Evolutionary conservation across 2,329 filamentous ascomycete species (phyloP), one percentile per base, ranked within the genome.

Genomic region (Lachnellula suecica): DNA sequence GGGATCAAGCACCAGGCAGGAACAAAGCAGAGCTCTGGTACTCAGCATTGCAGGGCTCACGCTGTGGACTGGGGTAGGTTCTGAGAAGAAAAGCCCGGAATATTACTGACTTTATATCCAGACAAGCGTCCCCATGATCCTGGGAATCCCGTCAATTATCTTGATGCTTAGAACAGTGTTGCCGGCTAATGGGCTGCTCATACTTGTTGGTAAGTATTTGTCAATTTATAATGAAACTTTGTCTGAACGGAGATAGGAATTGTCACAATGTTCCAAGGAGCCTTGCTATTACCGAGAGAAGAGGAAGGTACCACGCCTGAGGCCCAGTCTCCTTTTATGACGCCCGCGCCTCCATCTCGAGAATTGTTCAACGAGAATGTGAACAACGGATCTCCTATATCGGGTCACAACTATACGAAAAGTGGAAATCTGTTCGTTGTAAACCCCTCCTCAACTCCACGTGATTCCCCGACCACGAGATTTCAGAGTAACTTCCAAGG

Each of bases 91-190:
- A 11, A 22, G 3, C 1, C 35, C 17, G 5, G 23, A 13, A n/a
- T 13, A n/a, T 22, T 50, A 25, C 63, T 65, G 34, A 66, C 43
- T 9, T 9, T 13, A 22, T 4, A 38, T 44, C 3, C 38, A 66
- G 61, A 60, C 58, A 23, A 68, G 67, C 51, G 59, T 66, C 37
- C 59, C 66, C 2, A 65, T 69, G 62, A 56, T 67, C 31, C 56
- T 69, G n/a, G 67, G 66, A 9, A 54, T 65, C 31, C 41, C 53
- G 24, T 56, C 56, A 2, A 62, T 66, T 8, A 51, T 53, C 3
- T 50, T 69, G n/a, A 57, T 66, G 3, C 31, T 65, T 13, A 59
- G 62, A 47, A 69, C 66, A 9, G 52, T 58, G n/a, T 29, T 69
- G 10, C 67, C 67, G 15, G 58, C 66, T 9, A 62, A 51, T 37